These are phyloP conservation scores for Botrytis fabae DNA, from an alignment of 2,329 filamentous ascomycete species.

Conservation along the genomic window DNA sequence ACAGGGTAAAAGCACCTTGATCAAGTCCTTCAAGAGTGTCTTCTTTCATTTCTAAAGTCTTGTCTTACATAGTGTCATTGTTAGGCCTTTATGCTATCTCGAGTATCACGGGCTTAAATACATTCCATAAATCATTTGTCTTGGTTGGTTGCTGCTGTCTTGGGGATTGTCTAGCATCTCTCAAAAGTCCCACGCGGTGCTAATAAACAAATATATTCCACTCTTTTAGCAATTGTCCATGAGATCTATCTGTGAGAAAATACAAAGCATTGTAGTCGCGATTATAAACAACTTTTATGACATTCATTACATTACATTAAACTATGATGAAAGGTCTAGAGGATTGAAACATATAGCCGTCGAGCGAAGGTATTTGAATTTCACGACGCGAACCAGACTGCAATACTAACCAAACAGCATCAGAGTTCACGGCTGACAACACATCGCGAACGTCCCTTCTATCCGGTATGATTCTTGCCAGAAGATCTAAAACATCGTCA, in stretches of 20 bases:
- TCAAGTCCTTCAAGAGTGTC: not conserved
- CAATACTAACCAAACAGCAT: conserved; percentile 71
- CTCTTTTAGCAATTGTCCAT: not conserved
- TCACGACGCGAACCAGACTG: conserved; percentile 28
- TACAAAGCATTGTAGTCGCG: not conserved
- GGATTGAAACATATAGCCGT: conserved; percentile 44
- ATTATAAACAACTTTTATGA: not conserved
- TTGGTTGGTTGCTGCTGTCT: conserved; percentile 6
- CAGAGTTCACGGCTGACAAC: conserved; percentile 65
- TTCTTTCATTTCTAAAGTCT: not conserved
- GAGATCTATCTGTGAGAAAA: not conserved
- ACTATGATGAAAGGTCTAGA: not conserved
- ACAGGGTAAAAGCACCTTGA: not conserved
- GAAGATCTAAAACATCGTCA: conserved; percentile 66
- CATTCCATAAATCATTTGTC: conserved; percentile 1
- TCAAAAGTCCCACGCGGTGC: conserved; percentile 9
- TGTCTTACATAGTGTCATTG: not conserved
- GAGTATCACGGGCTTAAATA: not conserved
- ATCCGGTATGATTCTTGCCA: conserved; percentile 52
- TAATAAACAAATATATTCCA: conserved; percentile 14
- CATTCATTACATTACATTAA: not conserved
- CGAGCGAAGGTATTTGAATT: conserved; percentile 45
- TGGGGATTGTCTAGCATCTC: not conserved
- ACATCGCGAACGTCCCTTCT: conserved; percentile 53
- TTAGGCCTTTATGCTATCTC: not conserved